phyloP scores from a whole-genome alignment of 139 green algal species.

The Micractinium sp. region DNA sequence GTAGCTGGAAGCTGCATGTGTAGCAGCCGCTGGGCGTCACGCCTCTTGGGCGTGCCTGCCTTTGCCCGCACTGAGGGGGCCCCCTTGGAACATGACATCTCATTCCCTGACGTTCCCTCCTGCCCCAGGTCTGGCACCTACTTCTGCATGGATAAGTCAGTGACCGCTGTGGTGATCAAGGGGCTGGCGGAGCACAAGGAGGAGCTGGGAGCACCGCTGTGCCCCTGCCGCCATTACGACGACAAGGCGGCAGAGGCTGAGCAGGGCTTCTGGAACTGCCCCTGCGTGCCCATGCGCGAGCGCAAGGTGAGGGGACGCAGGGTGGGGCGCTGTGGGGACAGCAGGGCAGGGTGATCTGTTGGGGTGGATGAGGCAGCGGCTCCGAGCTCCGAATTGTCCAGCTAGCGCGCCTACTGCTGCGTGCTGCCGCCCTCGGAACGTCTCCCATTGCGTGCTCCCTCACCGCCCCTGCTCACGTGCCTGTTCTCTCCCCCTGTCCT shows the following conservation, averaged over 20 bases:
- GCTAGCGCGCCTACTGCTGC: too few species aligned
- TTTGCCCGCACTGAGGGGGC: too few species aligned
- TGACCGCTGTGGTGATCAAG: slow-evolving; percentile 98
- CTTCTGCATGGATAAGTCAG: slow-evolving; percentile 98
- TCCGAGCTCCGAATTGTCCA: neutral
- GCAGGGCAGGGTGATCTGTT: neutral
- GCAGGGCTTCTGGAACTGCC: slow-evolving; percentile 99
- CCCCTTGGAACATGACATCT: neutral
- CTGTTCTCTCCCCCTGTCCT: too few species aligned
- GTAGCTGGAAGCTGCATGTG: neutral
- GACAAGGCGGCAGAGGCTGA: slow-evolving; percentile 95
- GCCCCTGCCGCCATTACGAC: slow-evolving; percentile 98
- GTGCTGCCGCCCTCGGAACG: too few species aligned
- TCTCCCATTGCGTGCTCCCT: too few species aligned
- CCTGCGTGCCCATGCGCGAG: slow-evolving; percentile 99
- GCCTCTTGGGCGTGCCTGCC: too few species aligned
- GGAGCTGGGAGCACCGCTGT: slow-evolving; percentile 93
- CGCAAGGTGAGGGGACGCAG: slow-evolving; percentile 67
- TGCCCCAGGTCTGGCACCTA: slow-evolving; percentile 86
- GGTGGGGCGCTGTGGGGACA: neutral
- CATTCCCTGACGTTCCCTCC: neutral
- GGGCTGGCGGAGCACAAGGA: slow-evolving; percentile 99
- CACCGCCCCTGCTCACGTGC: too few species aligned
- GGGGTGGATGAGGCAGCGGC: neutral
- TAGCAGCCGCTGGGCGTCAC: neutral